Evolutionary conservation across 495 filamentous ascomycete genomes (phyloP).

Genomic region (Talaromyces nanjingensis): DNA sequence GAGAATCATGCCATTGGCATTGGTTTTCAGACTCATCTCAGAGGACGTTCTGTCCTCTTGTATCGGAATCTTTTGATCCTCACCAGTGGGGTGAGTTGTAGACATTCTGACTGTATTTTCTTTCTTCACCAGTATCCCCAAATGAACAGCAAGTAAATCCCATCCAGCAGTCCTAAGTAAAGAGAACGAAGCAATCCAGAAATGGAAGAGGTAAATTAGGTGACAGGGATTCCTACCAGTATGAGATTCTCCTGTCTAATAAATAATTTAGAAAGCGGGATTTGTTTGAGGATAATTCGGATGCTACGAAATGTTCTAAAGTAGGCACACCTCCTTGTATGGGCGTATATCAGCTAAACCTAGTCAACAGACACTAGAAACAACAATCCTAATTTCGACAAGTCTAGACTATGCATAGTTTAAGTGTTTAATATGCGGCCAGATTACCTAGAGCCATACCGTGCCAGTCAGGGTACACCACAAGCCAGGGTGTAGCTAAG

Average conservation of each 20-base stretch:
- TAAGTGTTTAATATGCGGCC: too few species aligned
- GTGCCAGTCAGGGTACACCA: too few species aligned
- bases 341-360: not conserved
- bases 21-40: not conserved
- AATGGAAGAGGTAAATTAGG: not conserved
- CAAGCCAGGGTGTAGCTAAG: not conserved
- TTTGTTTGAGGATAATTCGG: not conserved
- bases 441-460: too few species aligned
- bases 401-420: not conserved
- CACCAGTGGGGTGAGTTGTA: not conserved
- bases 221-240: not conserved
- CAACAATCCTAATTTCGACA: not conserved
- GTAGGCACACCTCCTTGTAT: not conserved
- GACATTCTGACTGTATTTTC: not conserved
- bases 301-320: not conserved
- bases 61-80: not conserved
- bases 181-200: not conserved
- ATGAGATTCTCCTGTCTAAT: not conserved
- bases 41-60: not conserved
- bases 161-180: not conserved
- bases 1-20: too few species aligned
- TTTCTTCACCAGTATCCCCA: not conserved
- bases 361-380: not conserved
- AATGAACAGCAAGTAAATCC: not conserved
- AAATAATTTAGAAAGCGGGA: not conserved